Percentiles rank a stretch among this genome's conserved stretches.
Conservation (phyloP, 768 basidiomycete species). For the Russula sp. region DNA sequence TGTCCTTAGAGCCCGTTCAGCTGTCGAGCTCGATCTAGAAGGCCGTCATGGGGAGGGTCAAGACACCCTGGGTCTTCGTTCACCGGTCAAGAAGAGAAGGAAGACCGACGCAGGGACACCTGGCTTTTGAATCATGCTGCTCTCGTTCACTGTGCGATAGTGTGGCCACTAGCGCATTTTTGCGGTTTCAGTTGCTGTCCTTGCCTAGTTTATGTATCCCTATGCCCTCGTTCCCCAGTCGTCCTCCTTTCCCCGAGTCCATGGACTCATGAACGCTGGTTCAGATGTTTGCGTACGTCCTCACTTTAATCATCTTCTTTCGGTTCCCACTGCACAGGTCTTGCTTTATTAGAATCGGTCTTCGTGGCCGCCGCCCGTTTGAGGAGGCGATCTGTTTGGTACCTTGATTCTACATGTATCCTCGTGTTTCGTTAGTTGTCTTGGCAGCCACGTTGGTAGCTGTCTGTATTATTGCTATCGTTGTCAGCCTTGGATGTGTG, state of each 20-base stretch:
- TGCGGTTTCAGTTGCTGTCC: background rate
- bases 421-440: conserved; percentile 13
- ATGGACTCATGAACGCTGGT: background rate
- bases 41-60: conserved; percentile 19
- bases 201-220: conserved; percentile 10
- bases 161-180: background rate
- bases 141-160: background rate
- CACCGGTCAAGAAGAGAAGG: conserved; percentile 30
- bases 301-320: background rate
- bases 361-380: background rate
- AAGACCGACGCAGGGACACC: conserved; percentile 23
- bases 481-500: background rate
- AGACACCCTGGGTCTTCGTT: background rate
- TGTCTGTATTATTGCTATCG: conserved; percentile 12
- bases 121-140: background rate
- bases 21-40: conserved; percentile 3
- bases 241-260: background rate
- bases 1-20: conserved; percentile 15
- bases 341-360: background rate
- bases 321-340: background rate
- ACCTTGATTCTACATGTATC: conserved; percentile 4
- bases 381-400: background rate
- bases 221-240: conserved; percentile 1
- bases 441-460: background rate
- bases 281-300: background rate